Evolutionary conservation across 2,329 filamentous ascomycete genomes (phyloP), one percentile per base, ranked within the genome.

Genomic region (Parastagonospora nodorum): DNA sequence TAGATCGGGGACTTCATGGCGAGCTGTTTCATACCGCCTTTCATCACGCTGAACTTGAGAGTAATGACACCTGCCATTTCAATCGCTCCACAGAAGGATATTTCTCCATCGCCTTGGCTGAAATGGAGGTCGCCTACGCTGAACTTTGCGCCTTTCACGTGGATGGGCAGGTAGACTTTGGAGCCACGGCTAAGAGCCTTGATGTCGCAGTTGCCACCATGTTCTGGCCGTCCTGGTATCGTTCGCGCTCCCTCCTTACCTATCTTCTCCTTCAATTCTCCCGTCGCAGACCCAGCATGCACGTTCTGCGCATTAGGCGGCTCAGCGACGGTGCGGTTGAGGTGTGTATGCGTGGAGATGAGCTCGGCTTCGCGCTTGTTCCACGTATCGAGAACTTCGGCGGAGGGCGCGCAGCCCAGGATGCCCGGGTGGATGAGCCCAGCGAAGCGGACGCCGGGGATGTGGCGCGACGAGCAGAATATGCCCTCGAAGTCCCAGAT

Each of bases 61-160:
- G 92, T 96, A 62, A 96, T 96, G 37, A 90, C 79, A 4, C 92
- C 92, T 0, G 92, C 90, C 89, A 97, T 97, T 73, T 97, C 92
- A 64, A 96, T 97, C 5, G 92, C 92, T 15, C 74, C 74, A 42
- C 78, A 81, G 65, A 81, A 97, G 2, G 86, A 90, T 52, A 96
- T 95, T 71, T 96, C 92, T 16, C 40, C 41, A 43, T 43, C 41
- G 1, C 41, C 92, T 74, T 95, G 89, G 4, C 85, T 87, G 74
- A 94, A 95, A 74, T 95, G 91, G 31, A 96, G 75, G 69, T 96
- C 92, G 10, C 92, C 92, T 0, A 96, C 92, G 37, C 84, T 89
- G 74, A 96, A 96, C 68, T 95, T 95, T 38, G 92, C 92, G 0
- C 92, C 92, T 0, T 82, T 75, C 4, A 97, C 90, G 64, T 96